Evolutionary conservation across 345 rosid species (phyloP).

Genomic region (Salix caprea): DNA sequence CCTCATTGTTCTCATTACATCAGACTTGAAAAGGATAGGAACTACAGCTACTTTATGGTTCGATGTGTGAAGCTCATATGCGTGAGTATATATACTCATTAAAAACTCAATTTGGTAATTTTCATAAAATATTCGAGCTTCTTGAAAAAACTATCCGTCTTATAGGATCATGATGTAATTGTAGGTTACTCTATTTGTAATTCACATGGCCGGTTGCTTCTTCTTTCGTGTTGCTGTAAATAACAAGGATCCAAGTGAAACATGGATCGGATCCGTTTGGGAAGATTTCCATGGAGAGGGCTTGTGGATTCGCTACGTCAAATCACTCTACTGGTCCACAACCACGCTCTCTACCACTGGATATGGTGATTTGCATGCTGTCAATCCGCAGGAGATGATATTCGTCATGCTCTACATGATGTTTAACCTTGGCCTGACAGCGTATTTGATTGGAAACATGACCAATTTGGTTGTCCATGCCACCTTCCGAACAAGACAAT

Average conservation of each 20-base stretch:
- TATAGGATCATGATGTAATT: slow-evolving; percentile 7
- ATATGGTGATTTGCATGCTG: slow-evolving; percentile 83
- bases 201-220: slow-evolving; percentile 76
- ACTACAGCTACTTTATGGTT: slow-evolving; percentile 62
- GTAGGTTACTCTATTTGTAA: slow-evolving; percentile 73
- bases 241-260: slow-evolving; percentile 39
- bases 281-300: slow-evolving; percentile 30
- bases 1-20: neutral
- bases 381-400: slow-evolving; percentile 55
- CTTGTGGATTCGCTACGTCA: slow-evolving; percentile 44
- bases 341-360: slow-evolving; percentile 78
- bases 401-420: slow-evolving; percentile 60
- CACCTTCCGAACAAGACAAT: slow-evolving; percentile 70
- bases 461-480: slow-evolving; percentile 81
- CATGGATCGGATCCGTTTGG: slow-evolving; percentile 57
- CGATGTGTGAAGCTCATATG: slow-evolving; percentile 63
- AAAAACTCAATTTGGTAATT: neutral
- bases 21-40: slow-evolving; percentile 83
- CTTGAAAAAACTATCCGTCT: neutral
- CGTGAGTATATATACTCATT: slow-evolving; percentile 40
- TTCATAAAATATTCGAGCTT: neutral
- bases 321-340: slow-evolving; percentile 78
- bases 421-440: slow-evolving; percentile 62
- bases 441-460: slow-evolving; percentile 87
- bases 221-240: slow-evolving; percentile 50